Percentiles rank a stretch among this genome's conserved stretches.
phyloP scores from a whole-genome alignment of 176 grass and related monocot species.

The Poa pratensis region DNA sequence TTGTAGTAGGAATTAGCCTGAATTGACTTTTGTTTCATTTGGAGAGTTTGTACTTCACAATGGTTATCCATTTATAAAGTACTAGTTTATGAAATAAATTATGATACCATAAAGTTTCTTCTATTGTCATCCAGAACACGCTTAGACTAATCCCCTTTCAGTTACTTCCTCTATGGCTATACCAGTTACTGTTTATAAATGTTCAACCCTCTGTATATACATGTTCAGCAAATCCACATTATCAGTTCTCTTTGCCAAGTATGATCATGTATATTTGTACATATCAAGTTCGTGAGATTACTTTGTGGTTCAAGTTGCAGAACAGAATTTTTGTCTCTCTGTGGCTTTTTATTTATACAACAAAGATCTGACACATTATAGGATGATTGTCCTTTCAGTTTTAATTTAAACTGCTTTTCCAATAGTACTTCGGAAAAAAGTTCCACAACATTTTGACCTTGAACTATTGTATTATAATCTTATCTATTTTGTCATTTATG shows the following conservation, averaged over 20 bases:
- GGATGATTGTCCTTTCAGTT: constrained; percentile 19
- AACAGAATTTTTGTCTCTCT: constrained; percentile 8
- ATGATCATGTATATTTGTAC: constrained; percentile 11
- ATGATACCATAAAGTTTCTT: background rate
- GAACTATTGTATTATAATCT: constrained; percentile 19
- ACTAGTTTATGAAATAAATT: constrained; percentile 5
- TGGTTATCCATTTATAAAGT: constrained; percentile 17
- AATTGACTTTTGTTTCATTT: background rate
- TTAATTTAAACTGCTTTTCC: background rate
- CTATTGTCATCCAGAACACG: background rate
- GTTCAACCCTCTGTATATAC: too few relatives aligned
- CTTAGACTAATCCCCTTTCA: constrained; percentile 6
- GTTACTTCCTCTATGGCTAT: constrained; percentile 3
- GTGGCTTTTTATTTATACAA: constrained; percentile 32
- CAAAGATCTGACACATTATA: background rate
- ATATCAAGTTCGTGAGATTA: background rate
- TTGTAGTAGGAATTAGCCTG: constrained; percentile 13
- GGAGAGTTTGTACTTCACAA: background rate
- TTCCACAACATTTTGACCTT: constrained; percentile 22
- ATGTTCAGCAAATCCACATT: background rate
- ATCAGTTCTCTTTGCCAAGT: background rate
- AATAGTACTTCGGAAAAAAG: background rate
- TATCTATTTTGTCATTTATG: constrained; percentile 20
- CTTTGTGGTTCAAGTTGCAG: background rate
- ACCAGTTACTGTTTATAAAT: background rate